phyloP scores from a whole-genome alignment of 2,329 filamentous ascomycete genomes.

The Hawksworthiomyces lignivorus region DNA sequence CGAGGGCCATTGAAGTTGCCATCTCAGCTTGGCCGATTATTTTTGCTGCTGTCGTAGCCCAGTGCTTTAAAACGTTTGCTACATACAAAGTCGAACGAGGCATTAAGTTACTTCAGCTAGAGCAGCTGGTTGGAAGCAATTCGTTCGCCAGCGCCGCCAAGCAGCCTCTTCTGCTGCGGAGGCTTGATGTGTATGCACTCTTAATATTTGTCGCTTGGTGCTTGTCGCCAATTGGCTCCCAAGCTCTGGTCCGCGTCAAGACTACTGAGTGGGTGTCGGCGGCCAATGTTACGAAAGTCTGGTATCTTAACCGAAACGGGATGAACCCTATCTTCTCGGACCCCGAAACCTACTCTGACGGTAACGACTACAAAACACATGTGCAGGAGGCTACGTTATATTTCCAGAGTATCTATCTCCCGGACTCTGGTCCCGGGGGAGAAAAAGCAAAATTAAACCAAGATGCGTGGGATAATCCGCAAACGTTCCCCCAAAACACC shows the following conservation, averaged over 20 bases:
- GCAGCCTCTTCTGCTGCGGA: constrained; percentile 5
- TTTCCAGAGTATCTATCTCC: neutral
- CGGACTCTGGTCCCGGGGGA: neutral
- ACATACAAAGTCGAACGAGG: constrained; percentile 14
- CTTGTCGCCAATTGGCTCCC: constrained; percentile 13
- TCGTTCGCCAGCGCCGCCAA: constrained; percentile 10
- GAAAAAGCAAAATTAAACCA: no score
- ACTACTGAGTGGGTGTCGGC: no score
- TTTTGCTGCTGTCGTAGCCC: constrained; percentile 16
- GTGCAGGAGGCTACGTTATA: neutral
- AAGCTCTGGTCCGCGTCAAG: constrained; percentile 7
- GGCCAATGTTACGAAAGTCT: no score
- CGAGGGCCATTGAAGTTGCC: constrained; percentile 13
- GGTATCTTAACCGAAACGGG: no score
- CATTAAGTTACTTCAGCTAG: constrained; percentile 7
- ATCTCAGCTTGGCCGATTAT: constrained; percentile 16
- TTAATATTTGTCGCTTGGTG: constrained; percentile 14
- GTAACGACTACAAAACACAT: neutral
- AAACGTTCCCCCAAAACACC: no score
- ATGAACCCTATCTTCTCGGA: no score
- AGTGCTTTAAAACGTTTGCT: constrained; percentile 15
- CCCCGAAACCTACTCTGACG: neutral
- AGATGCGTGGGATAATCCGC: no score
- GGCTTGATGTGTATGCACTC: constrained; percentile 8
- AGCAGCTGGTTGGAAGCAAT: constrained; percentile 12